phyloP scores from a whole-genome alignment of 1,139 yeast species.

The Petasospora fabianii region DNA sequence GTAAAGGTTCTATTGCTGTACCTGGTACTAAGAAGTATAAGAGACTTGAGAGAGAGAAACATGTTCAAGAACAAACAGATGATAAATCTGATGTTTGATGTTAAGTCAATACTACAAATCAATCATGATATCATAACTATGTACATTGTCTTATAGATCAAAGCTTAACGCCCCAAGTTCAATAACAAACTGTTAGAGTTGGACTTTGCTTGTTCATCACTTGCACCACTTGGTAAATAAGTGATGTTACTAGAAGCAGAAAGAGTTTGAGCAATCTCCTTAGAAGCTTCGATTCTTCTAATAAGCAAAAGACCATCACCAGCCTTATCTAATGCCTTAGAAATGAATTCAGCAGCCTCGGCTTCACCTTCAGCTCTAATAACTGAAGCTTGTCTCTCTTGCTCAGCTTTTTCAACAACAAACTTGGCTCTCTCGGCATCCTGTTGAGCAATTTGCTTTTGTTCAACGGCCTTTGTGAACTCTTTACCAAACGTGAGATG shows the following conservation, averaged over 20 bases:
- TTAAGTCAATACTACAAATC: neutral
- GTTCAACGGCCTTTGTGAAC: conserved; percentile 97
- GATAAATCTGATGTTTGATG: neutral
- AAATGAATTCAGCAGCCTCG: conserved; percentile 93
- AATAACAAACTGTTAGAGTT: conserved; percentile 47
- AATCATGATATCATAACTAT: neutral
- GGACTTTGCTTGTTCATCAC: conserved; percentile 26
- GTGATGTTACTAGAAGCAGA: conserved; percentile 84
- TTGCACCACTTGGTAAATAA: conserved; percentile 66
- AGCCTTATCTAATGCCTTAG: conserved; percentile 88
- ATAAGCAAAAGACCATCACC: conserved; percentile 95
- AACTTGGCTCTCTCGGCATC: conserved; percentile 97
- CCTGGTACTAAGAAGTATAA: conserved; percentile 4
- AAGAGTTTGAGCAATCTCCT: conserved; percentile 87
- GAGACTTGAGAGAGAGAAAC: neutral
- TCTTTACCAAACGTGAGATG: conserved; percentile 97
- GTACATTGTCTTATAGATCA: conserved; percentile 4
- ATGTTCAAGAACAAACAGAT: neutral
- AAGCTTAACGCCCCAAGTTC: conserved; percentile 50
- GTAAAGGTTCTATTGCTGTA: conserved; percentile 28
- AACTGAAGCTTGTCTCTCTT: conserved; percentile 91
- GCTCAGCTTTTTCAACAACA: conserved; percentile 95
- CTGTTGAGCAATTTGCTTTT: conserved; percentile 98
- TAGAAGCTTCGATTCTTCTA: conserved; percentile 94
- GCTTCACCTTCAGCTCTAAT: conserved; percentile 99